Evolutionary conservation across 495 filamentous ascomycete species (phyloP).

Genomic region (Neurospora sp.): DNA sequence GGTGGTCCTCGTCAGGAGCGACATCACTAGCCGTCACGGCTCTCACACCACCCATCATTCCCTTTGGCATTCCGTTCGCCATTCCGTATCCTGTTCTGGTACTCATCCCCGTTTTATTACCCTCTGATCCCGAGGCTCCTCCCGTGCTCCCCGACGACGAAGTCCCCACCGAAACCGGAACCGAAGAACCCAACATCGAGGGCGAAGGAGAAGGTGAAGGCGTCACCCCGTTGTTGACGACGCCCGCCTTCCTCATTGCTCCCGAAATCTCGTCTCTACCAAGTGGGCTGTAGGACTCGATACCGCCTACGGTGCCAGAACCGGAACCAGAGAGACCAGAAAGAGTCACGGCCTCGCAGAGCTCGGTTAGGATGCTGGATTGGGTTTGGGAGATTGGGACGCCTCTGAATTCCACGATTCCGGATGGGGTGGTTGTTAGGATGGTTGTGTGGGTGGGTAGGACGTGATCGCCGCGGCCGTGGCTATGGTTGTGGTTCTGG

Average conservation of each 20-base stretch:
- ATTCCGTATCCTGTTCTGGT: background rate
- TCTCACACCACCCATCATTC: background rate
- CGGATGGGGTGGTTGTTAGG: too few species aligned
- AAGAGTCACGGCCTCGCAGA: constrained; percentile 13
- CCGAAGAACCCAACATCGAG: background rate
- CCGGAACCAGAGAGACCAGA: background rate
- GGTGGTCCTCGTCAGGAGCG: background rate
- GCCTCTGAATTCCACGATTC: background rate
- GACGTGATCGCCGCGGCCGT: background rate
- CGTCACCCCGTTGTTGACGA: background rate
- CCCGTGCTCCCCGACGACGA: background rate
- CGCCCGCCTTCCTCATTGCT: background rate
- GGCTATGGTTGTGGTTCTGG: background rate
- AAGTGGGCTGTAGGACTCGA: constrained; percentile 15
- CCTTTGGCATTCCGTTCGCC: background rate
- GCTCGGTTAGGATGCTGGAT: constrained; percentile 16
- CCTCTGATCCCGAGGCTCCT: background rate
- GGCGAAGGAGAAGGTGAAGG: background rate
- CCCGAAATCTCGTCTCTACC: background rate
- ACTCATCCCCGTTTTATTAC: background rate
- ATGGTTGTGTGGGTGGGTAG: background rate
- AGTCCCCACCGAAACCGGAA: background rate
- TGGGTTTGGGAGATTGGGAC: constrained; percentile 9
- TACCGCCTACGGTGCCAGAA: background rate
- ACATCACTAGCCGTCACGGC: background rate